phyloP scores from a whole-genome alignment of 768 basidiomycete genomes.

The Crepidotus variabilis region DNA sequence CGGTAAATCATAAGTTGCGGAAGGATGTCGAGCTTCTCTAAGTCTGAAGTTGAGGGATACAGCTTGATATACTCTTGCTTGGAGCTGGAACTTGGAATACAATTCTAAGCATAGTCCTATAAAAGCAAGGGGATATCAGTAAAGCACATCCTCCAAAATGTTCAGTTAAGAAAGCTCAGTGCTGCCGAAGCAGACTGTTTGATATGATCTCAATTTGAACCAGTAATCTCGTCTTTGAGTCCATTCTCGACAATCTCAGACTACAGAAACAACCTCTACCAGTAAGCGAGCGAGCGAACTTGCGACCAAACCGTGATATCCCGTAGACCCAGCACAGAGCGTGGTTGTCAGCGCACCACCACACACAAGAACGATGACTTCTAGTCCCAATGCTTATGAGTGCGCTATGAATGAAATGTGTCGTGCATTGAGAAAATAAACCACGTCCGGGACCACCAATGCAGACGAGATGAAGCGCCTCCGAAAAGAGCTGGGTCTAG shows the following conservation, averaged over 20 bases:
- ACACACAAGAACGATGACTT: slow-evolving; percentile 6
- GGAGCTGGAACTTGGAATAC: too few relatives aligned
- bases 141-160: neutral
- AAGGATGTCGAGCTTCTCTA: too few relatives aligned
- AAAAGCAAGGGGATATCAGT: neutral
- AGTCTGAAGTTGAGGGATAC: too few relatives aligned
- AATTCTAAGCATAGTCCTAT: neutral
- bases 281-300: too few relatives aligned
- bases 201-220: neutral
- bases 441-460: slow-evolving; percentile 26
- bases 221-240: neutral
- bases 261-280: neutral
- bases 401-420: slow-evolving; percentile 6
- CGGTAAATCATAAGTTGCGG: too few relatives aligned
- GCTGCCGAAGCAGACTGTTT: neutral
- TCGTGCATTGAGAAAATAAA: slow-evolving; percentile 14
- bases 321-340: slow-evolving; percentile 1
- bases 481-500: slow-evolving; percentile 2
- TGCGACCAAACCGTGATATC: neutral
- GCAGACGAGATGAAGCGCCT: slow-evolving; percentile 6
- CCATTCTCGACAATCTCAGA: neutral
- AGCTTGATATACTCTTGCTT: too few relatives aligned
- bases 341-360: slow-evolving; percentile 9
- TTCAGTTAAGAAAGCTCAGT: neutral
- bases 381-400: slow-evolving; percentile 9